Evolutionary conservation across 345 rosid species (phyloP).

Genomic region (Pugionium cornutum): DNA sequence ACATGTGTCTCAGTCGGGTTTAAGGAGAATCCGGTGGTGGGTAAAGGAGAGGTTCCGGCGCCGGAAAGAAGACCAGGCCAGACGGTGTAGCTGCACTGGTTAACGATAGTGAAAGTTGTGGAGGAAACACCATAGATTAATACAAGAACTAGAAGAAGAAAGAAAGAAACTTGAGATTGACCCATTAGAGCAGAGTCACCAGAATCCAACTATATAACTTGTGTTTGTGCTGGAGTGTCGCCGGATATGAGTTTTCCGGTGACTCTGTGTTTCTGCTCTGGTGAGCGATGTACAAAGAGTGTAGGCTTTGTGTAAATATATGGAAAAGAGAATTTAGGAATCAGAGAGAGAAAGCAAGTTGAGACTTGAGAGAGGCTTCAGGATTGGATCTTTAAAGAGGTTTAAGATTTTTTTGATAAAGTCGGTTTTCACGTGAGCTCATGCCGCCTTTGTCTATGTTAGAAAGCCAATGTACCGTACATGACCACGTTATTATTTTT

Average conservation of each 20-base stretch:
- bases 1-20: slow-evolving; percentile 45
- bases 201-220: slow-evolving; percentile 15
- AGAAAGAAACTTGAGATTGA: slow-evolving; percentile 25
- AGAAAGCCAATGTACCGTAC: slow-evolving; percentile 38
- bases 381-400: slow-evolving; percentile 30
- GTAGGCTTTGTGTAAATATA: slow-evolving; percentile 2
- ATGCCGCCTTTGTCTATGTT: slow-evolving; percentile 36
- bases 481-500: slow-evolving; percentile 29
- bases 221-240: not conserved
- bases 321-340: not conserved
- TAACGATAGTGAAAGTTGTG: slow-evolving; percentile 50
- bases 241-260: slow-evolving; percentile 29
- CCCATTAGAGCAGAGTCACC: slow-evolving; percentile 40
- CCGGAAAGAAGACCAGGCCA: slow-evolving; percentile 74
- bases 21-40: slow-evolving; percentile 62
- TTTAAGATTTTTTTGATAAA: slow-evolving; percentile 6
- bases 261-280: slow-evolving; percentile 19
- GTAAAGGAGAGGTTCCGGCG: slow-evolving; percentile 52
- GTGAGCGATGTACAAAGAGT: slow-evolving; percentile 3
- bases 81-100: slow-evolving; percentile 60
- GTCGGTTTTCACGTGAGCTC: slow-evolving; percentile 41
- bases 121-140: slow-evolving; percentile 21
- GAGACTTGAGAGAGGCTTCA: not conserved
- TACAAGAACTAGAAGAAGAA: slow-evolving; percentile 23
- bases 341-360: not conserved